A percentile compares a stretch with the other conserved stretches of the same genome.
phyloP scores from a whole-genome alignment of 345 rosid genomes.

The Anastatica hierochuntica region DNA sequence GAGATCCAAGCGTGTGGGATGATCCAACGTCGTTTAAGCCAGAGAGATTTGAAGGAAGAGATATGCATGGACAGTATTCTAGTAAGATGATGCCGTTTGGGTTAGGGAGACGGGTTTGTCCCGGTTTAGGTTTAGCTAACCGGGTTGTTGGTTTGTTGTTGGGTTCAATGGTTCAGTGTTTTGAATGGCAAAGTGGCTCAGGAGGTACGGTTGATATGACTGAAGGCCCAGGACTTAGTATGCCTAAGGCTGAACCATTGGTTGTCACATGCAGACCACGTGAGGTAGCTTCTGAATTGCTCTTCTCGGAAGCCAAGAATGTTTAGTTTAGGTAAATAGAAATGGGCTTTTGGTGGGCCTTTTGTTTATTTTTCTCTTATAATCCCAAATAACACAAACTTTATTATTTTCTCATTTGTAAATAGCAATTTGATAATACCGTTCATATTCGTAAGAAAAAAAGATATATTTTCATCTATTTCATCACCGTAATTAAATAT shows the following conservation, averaged over 20 bases:
- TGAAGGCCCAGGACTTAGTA: slow-evolving; percentile 31
- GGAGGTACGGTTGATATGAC: slow-evolving; percentile 32
- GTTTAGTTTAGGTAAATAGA: too few species aligned
- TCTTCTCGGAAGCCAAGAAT: too few species aligned
- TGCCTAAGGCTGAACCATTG: slow-evolving; percentile 35
- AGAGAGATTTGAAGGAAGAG: slow-evolving; percentile 29
- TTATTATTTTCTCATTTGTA: too few species aligned
- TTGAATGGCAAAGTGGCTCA: slow-evolving; percentile 35
- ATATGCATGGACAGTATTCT: neutral
- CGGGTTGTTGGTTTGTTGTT: slow-evolving; percentile 29
- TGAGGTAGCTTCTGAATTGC: slow-evolving; percentile 11
- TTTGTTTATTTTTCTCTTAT: too few species aligned
- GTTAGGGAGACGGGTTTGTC: slow-evolving; percentile 40
- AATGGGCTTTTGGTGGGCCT: too few species aligned
- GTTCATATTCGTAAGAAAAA: too few species aligned
- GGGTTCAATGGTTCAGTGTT: slow-evolving; percentile 39
- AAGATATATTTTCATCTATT: too few species aligned
- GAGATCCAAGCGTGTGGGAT: slow-evolving; percentile 34
- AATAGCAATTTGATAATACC: too few species aligned
- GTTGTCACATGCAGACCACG: slow-evolving; percentile 32
- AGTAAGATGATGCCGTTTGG: slow-evolving; percentile 39
- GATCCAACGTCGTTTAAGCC: slow-evolving; percentile 35
- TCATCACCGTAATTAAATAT: too few species aligned
- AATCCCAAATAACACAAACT: too few species aligned
- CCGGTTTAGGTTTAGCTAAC: slow-evolving; percentile 32